A percentile compares a stretch with the other conserved stretches of the same genome.
Conservation (phyloP, 1,284 basidiomycete genomes). For the Leccinum fallax region DNA sequence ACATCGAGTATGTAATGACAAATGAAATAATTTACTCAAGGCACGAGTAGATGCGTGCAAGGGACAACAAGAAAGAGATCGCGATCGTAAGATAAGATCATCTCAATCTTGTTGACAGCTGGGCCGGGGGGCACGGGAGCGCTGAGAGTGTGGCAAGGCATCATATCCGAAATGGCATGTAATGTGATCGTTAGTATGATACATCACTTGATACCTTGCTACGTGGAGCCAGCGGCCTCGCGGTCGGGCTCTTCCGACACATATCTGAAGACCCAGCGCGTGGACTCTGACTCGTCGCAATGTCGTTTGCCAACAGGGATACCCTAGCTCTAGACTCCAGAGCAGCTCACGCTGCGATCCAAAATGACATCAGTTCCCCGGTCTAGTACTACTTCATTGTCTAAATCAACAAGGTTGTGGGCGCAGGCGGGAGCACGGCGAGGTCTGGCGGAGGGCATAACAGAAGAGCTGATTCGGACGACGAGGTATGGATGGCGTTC, state of each 20-base stretch:
- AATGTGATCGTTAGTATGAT: not conserved
- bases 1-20: not conserved
- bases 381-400: too few relatives aligned
- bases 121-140: not conserved
- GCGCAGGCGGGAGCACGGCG: not conserved
- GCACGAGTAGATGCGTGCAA: not conserved
- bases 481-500: conserved; percentile 37
- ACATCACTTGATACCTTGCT: too few relatives aligned
- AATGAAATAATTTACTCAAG: not conserved
- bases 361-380: too few relatives aligned
- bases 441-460: conserved; percentile 39
- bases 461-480: conserved; percentile 51
- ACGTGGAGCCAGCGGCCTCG: too few relatives aligned
- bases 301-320: too few relatives aligned
- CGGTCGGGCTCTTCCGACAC: too few relatives aligned
- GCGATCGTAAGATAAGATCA: not conserved
- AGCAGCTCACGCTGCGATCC: too few relatives aligned
- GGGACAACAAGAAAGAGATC: not conserved
- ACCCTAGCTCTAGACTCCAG: too few relatives aligned
- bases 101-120: not conserved
- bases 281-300: too few relatives aligned
- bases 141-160: not conserved
- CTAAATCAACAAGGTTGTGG: too few relatives aligned
- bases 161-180: not conserved
- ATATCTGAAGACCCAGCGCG: too few relatives aligned